Base-by-base conservation (phyloP, 169 alveolate species). In the Sarcocystis neurona region DNA sequence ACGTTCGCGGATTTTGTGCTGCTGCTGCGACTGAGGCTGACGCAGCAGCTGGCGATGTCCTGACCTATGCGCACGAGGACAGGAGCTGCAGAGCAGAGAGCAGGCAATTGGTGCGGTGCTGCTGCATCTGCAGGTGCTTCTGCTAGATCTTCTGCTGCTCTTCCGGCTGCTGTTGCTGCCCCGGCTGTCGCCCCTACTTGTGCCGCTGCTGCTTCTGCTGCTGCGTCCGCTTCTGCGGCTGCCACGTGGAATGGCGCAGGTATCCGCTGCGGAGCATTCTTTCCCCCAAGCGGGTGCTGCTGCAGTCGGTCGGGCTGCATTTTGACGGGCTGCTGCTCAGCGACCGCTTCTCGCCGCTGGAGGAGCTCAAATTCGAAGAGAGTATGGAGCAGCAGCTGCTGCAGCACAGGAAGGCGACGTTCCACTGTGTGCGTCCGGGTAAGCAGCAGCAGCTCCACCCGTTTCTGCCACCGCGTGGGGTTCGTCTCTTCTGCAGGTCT, bases 281-380 rank as follows among this genome's bases (percentile, higher is more conserved):
- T 43, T 86, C 90, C 0, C 85, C 90, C 23, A 41, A 50, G 10
- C 85, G 86, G 39, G 86, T 74, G 15, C 43, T 86, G 50, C 60
- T 86, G 37, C 90, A 86, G 78, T 86, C 90, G 27, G 90, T 86
- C 75, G 90, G 77, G 47, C 20, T 86, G 79, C 60, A 58, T 60
- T 70, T 74, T 70, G 60, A 27, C 27, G 8, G 37, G 8, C 58
- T 72, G 63, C 85, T 70, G 48, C 80, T 84, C 39, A 48, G 79
- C n/a, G 90, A 43, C 12, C 30, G 50, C 18, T 72, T 66, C 32
- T 63, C 56, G 43, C 74, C 74, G 18, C 58, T 86, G 56, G 90
- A 86, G 5, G 90, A 74, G 58, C 85, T 86, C 41, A 23, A 39
- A 0, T 86, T 86, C 46, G 90, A 86, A 27, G 58, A 72, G n/a